A percentile compares a stretch with the other conserved stretches of the same genome.
These are phyloP conservation scores for Carex pumila DNA, from an alignment of 176 grass and related monocot genomes.

Conservation along the genomic window DNA sequence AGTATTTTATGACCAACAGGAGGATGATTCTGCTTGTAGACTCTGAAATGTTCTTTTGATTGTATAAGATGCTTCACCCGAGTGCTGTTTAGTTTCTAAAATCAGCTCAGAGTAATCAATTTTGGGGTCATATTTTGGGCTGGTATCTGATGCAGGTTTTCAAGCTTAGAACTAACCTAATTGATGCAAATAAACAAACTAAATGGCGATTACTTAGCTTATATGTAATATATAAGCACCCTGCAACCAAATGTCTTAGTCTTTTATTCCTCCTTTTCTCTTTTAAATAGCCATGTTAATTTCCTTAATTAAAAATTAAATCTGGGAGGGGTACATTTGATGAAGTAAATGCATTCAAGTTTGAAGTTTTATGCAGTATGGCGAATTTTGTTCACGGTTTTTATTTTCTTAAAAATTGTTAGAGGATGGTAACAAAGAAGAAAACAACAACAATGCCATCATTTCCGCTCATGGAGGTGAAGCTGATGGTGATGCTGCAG, in stretches of 20 bases:
- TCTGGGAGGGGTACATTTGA: not conserved
- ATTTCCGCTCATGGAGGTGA: not conserved
- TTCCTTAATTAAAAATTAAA: not conserved
- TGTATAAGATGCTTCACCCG: not conserved
- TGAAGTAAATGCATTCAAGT: not conserved
- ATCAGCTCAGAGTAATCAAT: not conserved
- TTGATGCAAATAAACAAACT: not conserved
- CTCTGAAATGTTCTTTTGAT: not conserved
- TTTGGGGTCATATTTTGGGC: not conserved
- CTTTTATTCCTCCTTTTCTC: not conserved
- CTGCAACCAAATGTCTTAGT: not conserved
- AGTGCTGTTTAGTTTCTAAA: not conserved
- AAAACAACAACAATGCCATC: not conserved
- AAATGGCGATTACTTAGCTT: not conserved
- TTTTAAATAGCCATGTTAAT: not conserved
- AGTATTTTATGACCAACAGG: not conserved
- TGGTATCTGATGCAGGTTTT: not conserved
- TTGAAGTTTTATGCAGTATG: not conserved
- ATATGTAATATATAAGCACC: not conserved
- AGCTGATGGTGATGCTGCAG: not conserved
- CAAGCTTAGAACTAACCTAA: not conserved
- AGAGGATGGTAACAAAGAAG: conserved; percentile 4
- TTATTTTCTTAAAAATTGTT: not conserved
- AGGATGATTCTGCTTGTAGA: not conserved
- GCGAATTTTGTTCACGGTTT: not conserved